These are phyloP conservation scores for Xylaria sp. DNA, from an alignment of 2,329 filamentous ascomycete genomes.

Conservation along the genomic window DNA sequence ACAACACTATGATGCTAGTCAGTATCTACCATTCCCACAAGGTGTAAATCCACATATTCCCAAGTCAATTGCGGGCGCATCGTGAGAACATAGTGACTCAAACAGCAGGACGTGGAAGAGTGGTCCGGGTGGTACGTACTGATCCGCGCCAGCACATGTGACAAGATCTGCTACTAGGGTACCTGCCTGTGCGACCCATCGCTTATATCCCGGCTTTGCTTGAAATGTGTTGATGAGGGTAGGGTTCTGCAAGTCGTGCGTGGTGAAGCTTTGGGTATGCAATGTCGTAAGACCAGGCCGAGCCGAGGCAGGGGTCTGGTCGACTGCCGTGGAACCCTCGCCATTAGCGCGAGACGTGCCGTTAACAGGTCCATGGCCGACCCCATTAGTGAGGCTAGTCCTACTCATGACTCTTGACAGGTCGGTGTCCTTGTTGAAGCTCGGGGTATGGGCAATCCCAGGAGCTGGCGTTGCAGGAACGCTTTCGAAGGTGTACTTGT, in stretches of 20 bases:
- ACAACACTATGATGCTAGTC: constrained; percentile 68
- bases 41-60: constrained; percentile 17
- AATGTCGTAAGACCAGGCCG: constrained; percentile 53
- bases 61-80: constrained; percentile 1
- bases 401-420: constrained; percentile 79
- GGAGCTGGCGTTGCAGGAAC: constrained; percentile 86
- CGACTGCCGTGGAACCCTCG: constrained; percentile 36
- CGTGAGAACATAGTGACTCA: neutral
- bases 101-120: constrained; percentile 27
- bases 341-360: constrained; percentile 49
- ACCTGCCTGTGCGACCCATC: constrained; percentile 98
- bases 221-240: constrained; percentile 68
- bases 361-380: constrained; percentile 42
- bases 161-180: constrained; percentile 94
- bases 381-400: constrained; percentile 63
- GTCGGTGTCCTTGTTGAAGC: constrained; percentile 74
- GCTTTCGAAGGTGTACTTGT: constrained; percentile 89
- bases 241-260: constrained; percentile 72
- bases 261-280: constrained; percentile 63
- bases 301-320: constrained; percentile 44
- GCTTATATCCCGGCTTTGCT: constrained; percentile 92
- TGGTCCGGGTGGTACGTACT: constrained; percentile 63
- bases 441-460: constrained; percentile 72
- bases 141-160: constrained; percentile 94
- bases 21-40: constrained; percentile 38